Conservation (phyloP, 2,329 filamentous ascomycete genomes). For the Rhytidhysteron rufulum region DNA sequence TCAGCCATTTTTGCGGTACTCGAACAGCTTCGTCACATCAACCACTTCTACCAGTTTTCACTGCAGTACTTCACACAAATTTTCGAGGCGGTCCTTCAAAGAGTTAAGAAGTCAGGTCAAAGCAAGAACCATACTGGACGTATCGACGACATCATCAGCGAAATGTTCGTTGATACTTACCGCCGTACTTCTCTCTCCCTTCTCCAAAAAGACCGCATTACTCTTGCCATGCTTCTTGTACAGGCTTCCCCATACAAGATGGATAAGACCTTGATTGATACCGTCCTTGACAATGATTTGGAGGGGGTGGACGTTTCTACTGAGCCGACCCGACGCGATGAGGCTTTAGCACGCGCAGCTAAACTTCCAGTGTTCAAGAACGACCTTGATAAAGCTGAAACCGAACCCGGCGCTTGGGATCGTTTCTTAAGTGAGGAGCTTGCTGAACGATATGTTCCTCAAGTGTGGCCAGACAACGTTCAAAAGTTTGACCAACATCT, state of each 20-base stretch:
- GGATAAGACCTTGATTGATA: conserved; percentile 85
- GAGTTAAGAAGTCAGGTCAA: conserved; percentile 67
- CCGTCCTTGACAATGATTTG: conserved; percentile 74
- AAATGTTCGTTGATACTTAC: conserved; percentile 88
- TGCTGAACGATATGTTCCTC: conserved; percentile 78
- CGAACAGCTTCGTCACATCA: conserved; percentile 95
- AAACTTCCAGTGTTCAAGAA: conserved; percentile 72
- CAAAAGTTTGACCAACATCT: conserved; percentile 72
- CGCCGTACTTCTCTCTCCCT: conserved; percentile 90
- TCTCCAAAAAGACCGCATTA: conserved; percentile 90
- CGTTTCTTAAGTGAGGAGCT: conserved; percentile 80
- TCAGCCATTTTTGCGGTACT: conserved; percentile 96
- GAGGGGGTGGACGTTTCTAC: conserved; percentile 77
- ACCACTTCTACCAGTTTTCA: conserved; percentile 99
- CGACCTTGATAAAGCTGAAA: conserved; percentile 59
- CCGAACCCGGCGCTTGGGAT: conserved; percentile 67
- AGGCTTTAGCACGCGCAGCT: conserved; percentile 64
- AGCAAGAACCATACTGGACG: conserved; percentile 74
- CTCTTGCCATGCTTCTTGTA: conserved; percentile 88
- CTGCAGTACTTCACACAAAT: conserved; percentile 97
- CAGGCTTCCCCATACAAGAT: conserved; percentile 96
- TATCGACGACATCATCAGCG: conserved; percentile 83
- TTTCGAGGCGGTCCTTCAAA: conserved; percentile 85
- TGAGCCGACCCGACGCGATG: conserved; percentile 58
- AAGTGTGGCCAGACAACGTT: conserved; percentile 64